Conservation (phyloP, 192 early-diverging fungal genomes). For the Podila epicladia region DNA sequence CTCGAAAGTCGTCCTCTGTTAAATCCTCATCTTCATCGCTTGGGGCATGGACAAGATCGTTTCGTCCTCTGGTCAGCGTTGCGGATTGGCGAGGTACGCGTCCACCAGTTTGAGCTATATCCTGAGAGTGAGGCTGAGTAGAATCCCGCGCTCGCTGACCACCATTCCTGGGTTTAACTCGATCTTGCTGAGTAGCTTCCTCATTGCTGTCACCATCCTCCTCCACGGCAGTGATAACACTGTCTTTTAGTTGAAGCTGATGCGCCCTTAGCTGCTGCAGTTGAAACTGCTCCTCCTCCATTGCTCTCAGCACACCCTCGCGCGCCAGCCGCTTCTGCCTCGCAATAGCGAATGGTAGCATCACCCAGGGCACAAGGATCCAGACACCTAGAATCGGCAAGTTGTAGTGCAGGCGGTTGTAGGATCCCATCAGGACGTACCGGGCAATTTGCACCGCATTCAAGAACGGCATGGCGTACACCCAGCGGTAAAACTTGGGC, state of each 20-base stretch:
- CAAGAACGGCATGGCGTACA: constrained; percentile 58
- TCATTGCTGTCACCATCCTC: background rate
- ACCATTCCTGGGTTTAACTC: background rate
- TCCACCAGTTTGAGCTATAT: background rate
- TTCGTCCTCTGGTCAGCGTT: background rate
- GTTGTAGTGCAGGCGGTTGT: constrained; percentile 45
- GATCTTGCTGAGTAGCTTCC: background rate
- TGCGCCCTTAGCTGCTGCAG: background rate
- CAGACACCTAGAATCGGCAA: constrained; percentile 52
- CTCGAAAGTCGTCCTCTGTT: background rate
- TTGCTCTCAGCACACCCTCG: background rate
- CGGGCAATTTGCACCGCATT: constrained; percentile 55
- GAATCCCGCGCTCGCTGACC: background rate
- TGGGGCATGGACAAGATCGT: background rate
- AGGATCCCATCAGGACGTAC: constrained; percentile 56
- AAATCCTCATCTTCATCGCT: background rate
- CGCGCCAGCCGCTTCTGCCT: constrained; percentile 34
- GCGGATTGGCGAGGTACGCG: background rate
- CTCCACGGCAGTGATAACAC: background rate
- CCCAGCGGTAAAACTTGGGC: constrained; percentile 48
- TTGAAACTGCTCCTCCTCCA: constrained; percentile 9
- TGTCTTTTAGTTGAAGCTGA: background rate
- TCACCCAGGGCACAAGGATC: constrained; percentile 27
- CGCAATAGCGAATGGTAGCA: constrained; percentile 33
- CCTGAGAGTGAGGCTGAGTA: background rate